These are phyloP conservation scores for Nematocida ausubeli DNA, from an alignment of 371 early-diverging fungal species.

Conservation along the genomic window DNA sequence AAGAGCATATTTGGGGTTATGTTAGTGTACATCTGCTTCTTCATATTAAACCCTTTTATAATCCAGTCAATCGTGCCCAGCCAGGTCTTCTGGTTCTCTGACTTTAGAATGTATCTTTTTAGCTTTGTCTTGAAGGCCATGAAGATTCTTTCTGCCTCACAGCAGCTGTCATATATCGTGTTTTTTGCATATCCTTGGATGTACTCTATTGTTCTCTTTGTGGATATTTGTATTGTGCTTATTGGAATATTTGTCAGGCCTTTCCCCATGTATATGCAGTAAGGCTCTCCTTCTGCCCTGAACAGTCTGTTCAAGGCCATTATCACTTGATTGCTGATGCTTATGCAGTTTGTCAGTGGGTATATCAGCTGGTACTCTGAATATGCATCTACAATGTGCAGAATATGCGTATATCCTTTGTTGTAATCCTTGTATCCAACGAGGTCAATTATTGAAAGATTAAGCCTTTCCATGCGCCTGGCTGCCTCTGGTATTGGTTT, in stretches of 20 bases:
- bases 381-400: constrained; percentile 8
- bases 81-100: constrained; percentile 14
- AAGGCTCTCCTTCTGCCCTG: neutral
- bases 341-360: constrained; percentile 11
- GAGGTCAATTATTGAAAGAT: constrained; percentile 4
- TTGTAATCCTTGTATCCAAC: neutral
- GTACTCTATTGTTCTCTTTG: neutral
- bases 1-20: constrained; percentile 13
- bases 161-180: neutral
- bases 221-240: too few relatives aligned
- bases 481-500: neutral
- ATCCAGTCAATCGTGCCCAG: neutral
- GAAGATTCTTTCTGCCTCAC: constrained; percentile 8
- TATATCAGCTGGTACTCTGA: constrained; percentile 3
- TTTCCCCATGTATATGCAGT: neutral
- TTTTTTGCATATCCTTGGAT: constrained; percentile 2
- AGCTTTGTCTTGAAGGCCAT: neutral
- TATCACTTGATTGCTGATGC: neutral
- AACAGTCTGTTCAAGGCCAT: neutral
- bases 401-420: constrained; percentile 1
- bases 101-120: constrained; percentile 9
- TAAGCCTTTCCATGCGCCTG: constrained; percentile 8
- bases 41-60: neutral
- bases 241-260: neutral
- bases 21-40: neutral